phyloP scores from a whole-genome alignment of 1,284 basidiomycete species.

The Caloboletus inedulis region DNA sequence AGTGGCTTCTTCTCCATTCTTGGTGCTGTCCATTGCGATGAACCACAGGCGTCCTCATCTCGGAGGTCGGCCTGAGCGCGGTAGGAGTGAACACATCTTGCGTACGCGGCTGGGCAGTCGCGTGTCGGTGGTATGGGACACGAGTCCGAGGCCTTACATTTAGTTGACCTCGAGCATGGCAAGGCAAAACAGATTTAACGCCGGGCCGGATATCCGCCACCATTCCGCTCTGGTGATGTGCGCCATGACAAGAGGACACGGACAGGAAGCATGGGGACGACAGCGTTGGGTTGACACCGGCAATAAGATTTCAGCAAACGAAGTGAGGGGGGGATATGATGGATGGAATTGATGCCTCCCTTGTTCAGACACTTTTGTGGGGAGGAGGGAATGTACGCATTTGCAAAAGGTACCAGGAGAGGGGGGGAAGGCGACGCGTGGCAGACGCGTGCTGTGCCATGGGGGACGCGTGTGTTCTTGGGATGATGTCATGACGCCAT shows the following conservation, averaged over 20 bases:
- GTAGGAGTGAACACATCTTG: background rate
- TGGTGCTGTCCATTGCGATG: constrained; percentile 3
- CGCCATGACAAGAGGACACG: background rate
- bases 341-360: background rate
- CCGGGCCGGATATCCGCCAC: background rate
- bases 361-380: constrained; percentile 8
- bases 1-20: constrained; percentile 25
- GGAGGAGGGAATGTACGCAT: background rate
- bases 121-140: constrained; percentile 2
- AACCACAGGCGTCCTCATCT: constrained; percentile 7
- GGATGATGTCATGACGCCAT: constrained; percentile 22
- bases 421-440: constrained; percentile 20
- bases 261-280: constrained; percentile 18
- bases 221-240: constrained; percentile 3
- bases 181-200: background rate
- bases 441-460: constrained; percentile 31
- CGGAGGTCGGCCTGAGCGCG: background rate
- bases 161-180: background rate
- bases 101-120: constrained; percentile 8
- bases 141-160: constrained; percentile 16
- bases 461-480: constrained; percentile 21
- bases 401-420: background rate
- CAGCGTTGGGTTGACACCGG: background rate
- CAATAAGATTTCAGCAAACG: background rate
- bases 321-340: background rate